Conservation (phyloP, 176 grass and related monocot species). For the barley (Hordeum vulgare) region DNA sequence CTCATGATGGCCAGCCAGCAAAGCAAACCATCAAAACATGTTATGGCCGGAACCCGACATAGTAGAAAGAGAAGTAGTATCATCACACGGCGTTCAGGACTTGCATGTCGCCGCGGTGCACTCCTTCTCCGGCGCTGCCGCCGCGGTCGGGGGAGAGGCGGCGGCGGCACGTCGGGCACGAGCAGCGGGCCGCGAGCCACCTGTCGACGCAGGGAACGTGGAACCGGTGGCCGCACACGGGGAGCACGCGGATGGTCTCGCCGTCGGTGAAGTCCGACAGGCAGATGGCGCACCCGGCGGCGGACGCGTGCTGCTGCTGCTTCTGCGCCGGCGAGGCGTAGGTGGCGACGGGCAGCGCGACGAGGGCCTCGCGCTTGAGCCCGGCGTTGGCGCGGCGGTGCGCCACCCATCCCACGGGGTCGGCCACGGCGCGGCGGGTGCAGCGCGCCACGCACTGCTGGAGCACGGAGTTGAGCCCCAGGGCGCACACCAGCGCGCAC, state of each 20-base stretch:
- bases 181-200: conserved; percentile 47
- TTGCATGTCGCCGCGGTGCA: background rate
- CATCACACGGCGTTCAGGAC: background rate
- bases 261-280: conserved; percentile 64
- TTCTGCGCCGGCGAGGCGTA: background rate
- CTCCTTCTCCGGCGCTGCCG: background rate
- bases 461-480: conserved; percentile 75
- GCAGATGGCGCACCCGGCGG: conserved; percentile 53
- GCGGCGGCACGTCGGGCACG: conserved; percentile 60
- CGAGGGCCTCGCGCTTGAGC: conserved; percentile 61
- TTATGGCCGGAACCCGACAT: background rate
- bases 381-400: conserved; percentile 43
- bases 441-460: conserved; percentile 64
- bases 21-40: background rate
- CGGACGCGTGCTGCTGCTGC: background rate
- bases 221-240: conserved; percentile 59
- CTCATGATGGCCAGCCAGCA: background rate
- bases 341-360: conserved; percentile 35
- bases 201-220: conserved; percentile 59
- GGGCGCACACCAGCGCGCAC: conserved; percentile 68
- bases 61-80: background rate
- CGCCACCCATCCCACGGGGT: conserved; percentile 41
- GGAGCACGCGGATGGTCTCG: conserved; percentile 44
- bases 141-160: conserved; percentile 1
- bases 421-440: conserved; percentile 48